Percentiles rank a stretch among this genome's conserved stretches.
phyloP scores from a whole-genome alignment of 257 asterid species.

The Nicotiana obtusifolia region DNA sequence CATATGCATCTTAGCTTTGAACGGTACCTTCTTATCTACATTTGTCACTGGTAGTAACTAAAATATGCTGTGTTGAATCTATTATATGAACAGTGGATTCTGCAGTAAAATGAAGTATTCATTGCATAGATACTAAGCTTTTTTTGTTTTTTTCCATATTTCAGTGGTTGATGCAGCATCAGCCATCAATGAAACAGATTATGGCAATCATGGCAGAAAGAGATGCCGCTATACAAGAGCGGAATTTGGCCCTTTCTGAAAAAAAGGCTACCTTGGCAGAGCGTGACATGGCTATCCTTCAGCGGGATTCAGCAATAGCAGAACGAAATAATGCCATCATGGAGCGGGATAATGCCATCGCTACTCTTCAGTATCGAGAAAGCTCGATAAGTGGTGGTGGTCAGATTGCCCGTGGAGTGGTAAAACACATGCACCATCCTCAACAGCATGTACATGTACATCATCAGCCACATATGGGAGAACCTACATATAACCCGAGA shows the following conservation, averaged over 20 bases:
- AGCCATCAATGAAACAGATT: conserved; percentile 95
- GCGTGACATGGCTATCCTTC: conserved; percentile 84
- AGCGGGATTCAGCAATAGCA: conserved; percentile 76
- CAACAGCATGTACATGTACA: conserved; percentile 49
- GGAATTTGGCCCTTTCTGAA: conserved; percentile 82
- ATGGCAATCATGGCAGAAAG: conserved; percentile 90
- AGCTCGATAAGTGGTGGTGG: conserved; percentile 56
- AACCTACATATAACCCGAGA: conserved; percentile 38
- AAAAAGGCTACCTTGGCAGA: conserved; percentile 87
- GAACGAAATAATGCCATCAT: conserved; percentile 80
- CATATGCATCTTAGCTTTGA: not conserved
- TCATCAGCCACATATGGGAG: conserved; percentile 45
- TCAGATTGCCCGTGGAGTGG: conserved; percentile 59
- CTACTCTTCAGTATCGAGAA: conserved; percentile 75
- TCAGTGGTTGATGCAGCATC: conserved; percentile 98
- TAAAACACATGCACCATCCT: conserved; percentile 70
- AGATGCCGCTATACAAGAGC: conserved; percentile 94
- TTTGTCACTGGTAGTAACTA: not conserved
- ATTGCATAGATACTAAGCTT: not conserved
- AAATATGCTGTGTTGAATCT: not conserved
- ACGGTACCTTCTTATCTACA: not conserved
- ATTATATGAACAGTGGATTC: not conserved
- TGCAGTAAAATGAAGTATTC: not conserved
- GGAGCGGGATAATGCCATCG: conserved; percentile 84
- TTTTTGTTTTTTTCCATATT: not conserved